These are phyloP conservation scores for Thymus quinquecostatus DNA, from an alignment of 257 asterid species.

Conservation along the genomic window DNA sequence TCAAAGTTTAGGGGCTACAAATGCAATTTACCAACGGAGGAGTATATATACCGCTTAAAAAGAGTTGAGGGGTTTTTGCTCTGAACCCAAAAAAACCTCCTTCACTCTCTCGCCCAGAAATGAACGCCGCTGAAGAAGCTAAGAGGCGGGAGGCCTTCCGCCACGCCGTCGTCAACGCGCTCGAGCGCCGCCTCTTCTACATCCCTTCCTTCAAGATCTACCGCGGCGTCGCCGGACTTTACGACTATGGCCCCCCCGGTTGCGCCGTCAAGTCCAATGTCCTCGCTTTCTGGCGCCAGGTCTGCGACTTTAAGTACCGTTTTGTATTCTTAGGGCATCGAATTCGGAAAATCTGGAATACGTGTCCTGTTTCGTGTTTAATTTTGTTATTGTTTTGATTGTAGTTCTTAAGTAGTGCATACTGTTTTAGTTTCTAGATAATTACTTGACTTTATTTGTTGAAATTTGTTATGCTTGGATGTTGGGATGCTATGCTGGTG, in stretches of 20 bases:
- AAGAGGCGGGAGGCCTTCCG: conserved; percentile 62
- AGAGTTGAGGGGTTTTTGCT: not conserved
- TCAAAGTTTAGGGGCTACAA: conserved; percentile 19
- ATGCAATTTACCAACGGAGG: not conserved
- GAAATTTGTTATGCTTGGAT: not conserved
- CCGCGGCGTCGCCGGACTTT: conserved; percentile 86
- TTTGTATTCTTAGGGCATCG: not conserved
- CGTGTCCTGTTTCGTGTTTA: not conserved
- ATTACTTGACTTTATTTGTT: not conserved
- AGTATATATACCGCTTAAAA: not conserved
- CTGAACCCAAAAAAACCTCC: conserved; percentile 4
- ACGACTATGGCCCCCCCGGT: conserved; percentile 93
- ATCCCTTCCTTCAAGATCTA: conserved; percentile 84
- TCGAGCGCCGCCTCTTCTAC: conserved; percentile 76
- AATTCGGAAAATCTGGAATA: not conserved
- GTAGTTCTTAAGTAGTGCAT: not conserved
- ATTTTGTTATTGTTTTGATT: not conserved
- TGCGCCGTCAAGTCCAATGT: conserved; percentile 84
- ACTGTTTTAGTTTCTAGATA: not conserved
- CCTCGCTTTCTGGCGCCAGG: conserved; percentile 96
- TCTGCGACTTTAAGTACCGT: conserved; percentile 4
- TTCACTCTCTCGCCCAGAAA: conserved; percentile 10
- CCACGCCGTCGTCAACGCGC: conserved; percentile 69
- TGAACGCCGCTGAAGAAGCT: conserved; percentile 38
- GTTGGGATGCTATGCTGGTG: not conserved